Base-by-base conservation (phyloP, 352 stramenopile genomes). In the Pythium sp. region DNA sequence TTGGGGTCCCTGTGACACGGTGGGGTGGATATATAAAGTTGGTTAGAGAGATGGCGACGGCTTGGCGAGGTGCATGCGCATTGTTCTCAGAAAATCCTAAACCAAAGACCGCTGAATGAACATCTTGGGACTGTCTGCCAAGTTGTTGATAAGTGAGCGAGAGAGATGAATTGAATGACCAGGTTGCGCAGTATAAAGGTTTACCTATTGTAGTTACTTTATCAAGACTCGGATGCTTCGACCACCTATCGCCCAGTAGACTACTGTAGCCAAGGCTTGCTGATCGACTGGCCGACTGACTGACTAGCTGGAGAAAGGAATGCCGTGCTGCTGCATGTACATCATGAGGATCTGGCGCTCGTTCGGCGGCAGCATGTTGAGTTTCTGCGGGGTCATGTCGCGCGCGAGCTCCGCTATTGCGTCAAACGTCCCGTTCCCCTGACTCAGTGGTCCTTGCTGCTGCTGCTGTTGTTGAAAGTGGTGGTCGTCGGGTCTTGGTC, bases 271-370 rank as follows among this genome's bases (percentile, higher is more conserved):
- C 18, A 11, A 22, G 18, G 18, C 43, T 49, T 49, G 43, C 5
- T 32, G 30, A 32, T 32, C 2, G 30, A 32, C 30, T 32, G 43
- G 22, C 18, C 12, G 15, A 8, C 20, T 51, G 43, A 24, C 18
- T 53, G 43, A 2, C 60, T 72, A 72, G 30, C n/a, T 64, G 20
- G 54, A 24, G 26, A 73, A 77, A n/a, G 79, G 74, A 60, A 94
- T 91, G 69, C 84, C 83, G 62, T 94, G 82, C 73, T 93, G 85
- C 72, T 93, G 80, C 87, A 94, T 94, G 72, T 92, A 94, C 41
- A 70, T 72, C 56, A 93, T 51, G 46, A 94, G 61, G 65, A 94
- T 89, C 65, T 94, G 85, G 32, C 85, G 74, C 71, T 94, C 87
- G 64, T 90, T 88, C 8, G 85, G 84, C 6, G 83, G 82, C 30